Conservation (phyloP, 345 rosid species). For the Eucalyptus shirleyi region DNA sequence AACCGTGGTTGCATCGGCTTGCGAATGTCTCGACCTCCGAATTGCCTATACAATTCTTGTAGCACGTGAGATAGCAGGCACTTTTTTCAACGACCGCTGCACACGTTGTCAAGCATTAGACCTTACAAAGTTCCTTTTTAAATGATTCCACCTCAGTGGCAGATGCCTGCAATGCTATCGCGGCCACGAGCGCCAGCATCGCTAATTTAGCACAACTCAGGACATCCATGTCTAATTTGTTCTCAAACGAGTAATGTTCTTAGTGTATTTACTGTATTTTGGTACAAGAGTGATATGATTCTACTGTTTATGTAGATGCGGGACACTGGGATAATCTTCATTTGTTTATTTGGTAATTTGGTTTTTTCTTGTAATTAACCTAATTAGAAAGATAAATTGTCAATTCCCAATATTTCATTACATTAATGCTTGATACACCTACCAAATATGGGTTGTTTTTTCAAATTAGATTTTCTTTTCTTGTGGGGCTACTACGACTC, state of each 20-base stretch:
- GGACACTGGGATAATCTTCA: neutral
- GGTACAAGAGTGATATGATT: neutral
- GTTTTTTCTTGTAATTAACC: neutral
- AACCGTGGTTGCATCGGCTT: neutral
- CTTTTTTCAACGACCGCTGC: rapidly evolving
- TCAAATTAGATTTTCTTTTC: neutral
- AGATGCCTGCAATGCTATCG: neutral
- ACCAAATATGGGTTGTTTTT: neutral
- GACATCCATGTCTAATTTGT: neutral
- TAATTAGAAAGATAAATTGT: neutral
- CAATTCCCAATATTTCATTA: neutral
- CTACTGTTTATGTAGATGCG: neutral
- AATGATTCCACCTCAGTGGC: neutral
- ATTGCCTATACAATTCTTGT: rapidly evolving
- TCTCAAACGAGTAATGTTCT: neutral
- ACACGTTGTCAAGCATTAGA: neutral
- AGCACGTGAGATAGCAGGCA: neutral
- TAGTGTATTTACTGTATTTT: neutral
- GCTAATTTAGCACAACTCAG: neutral
- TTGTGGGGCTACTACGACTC: neutral
- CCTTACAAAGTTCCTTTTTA: rapidly evolving
- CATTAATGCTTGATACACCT: neutral
- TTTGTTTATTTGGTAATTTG: neutral
- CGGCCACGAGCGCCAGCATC: neutral
- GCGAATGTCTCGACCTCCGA: neutral